Evolutionary conservation across 768 basidiomycete genomes (phyloP).

Genomic region (Mycena capillaripes): DNA sequence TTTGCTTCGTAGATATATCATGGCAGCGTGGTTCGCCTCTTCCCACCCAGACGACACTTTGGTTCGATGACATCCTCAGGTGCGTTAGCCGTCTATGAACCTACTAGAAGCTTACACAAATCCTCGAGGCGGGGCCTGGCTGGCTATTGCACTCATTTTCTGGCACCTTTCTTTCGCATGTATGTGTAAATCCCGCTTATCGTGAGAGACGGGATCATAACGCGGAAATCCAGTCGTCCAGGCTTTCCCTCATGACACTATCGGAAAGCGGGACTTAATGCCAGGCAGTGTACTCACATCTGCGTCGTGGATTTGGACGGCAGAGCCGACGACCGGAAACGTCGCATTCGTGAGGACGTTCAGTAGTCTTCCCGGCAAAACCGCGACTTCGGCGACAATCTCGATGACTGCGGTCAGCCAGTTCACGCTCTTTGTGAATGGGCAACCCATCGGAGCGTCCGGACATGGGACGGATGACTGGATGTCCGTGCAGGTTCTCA

Average conservation of each 20-base stretch:
- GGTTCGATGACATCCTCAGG: constrained; percentile 10
- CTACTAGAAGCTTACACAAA: not conserved
- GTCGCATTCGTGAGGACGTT: constrained; percentile 18
- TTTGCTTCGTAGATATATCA: too few relatives aligned
- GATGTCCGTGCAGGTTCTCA: not conserved
- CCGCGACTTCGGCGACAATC: not conserved
- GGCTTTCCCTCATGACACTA: constrained; percentile 2
- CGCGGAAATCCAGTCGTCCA: not conserved
- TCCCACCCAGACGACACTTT: not conserved
- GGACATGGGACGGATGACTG: not conserved
- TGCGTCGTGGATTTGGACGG: constrained; percentile 22
- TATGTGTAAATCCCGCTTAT: not conserved
- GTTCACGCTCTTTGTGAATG: not conserved
- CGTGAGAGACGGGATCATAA: not conserved
- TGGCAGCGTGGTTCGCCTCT: too few relatives aligned
- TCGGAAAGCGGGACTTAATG: constrained; percentile 8
- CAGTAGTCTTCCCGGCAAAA: not conserved
- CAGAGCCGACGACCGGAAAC: not conserved
- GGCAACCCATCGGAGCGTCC: not conserved
- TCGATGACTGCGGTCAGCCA: not conserved
- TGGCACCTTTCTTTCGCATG: constrained; percentile 13
- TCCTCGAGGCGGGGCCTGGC: constrained; percentile 6
- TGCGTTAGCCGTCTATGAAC: not conserved
- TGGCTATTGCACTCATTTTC: constrained; percentile 11
- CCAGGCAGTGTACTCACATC: constrained; percentile 5